These are phyloP conservation scores for Vanrija pseudolonga DNA, from an alignment of 1,284 basidiomycete genomes.

Conservation along the genomic window DNA sequence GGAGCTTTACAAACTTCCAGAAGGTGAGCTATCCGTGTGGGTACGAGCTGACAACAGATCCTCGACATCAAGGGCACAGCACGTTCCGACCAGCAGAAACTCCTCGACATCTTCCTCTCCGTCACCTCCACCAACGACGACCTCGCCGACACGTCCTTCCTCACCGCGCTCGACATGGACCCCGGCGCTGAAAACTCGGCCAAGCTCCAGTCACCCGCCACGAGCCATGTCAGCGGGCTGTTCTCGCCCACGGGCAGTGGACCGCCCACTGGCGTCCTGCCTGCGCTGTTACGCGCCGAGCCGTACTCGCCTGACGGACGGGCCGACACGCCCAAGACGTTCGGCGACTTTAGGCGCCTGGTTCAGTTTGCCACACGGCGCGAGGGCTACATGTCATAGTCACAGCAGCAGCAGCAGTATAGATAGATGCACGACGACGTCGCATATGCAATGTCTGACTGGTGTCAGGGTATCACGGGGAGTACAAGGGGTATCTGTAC, in stretches of 20 bases:
- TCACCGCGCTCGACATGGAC: slow-evolving; percentile 91
- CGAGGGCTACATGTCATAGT: slow-evolving; percentile 13
- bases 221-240: slow-evolving; percentile 30
- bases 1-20: slow-evolving; percentile 93
- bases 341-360: slow-evolving; percentile 77
- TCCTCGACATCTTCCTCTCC: slow-evolving; percentile 85
- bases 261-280: not conserved
- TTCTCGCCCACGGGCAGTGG: slow-evolving; percentile 23
- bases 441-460: no score
- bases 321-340: slow-evolving; percentile 64
- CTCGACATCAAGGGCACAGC: slow-evolving; percentile 92
- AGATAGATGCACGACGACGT: no score
- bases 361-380: slow-evolving; percentile 74
- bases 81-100: slow-evolving; percentile 75
- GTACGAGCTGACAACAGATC: slow-evolving; percentile 57
- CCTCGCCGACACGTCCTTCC: slow-evolving; percentile 80
- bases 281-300: slow-evolving; percentile 24
- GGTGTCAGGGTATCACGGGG: no score
- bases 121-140: slow-evolving; percentile 84
- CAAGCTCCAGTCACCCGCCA: slow-evolving; percentile 2
- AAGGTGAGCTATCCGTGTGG: slow-evolving; percentile 59
- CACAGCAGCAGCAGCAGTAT: not conserved
- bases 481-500: no score
- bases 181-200: slow-evolving; percentile 21
- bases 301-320: slow-evolving; percentile 46